Evolutionary conservation across 2,329 filamentous ascomycete species (phyloP), one percentile per base, ranked within the genome.

Genomic region (Colletotrichum tabaci): DNA sequence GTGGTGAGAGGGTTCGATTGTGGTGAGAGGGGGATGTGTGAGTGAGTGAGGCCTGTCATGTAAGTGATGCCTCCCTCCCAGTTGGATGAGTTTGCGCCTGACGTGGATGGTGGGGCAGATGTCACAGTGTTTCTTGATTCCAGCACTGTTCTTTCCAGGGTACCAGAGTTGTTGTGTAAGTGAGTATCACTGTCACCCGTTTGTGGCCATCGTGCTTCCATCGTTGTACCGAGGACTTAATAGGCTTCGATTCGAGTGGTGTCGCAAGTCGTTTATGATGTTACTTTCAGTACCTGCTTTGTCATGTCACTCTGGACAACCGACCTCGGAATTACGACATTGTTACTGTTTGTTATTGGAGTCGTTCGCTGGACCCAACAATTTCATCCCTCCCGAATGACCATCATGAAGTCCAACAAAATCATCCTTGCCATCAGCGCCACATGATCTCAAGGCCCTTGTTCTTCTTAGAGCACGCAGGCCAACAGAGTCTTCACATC

Each of bases 21-120:
- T 52, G 12, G 21, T 26, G 9, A 38, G 35, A 38, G 10, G 35
- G 35, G 35, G 9, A 9, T 38, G 35, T 38, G 35, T 38, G 35
- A 35, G 30, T 35, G 30, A 35, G 49, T 26, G 49, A 52, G 47
- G n/a, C 47, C 12, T 42, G 18, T 52, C 53, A 44, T 61, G 64
- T 60, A 61, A 66, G 55, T 66, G 64, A 66, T 38, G 40, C n/a
- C 38, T 40, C 16, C n/a, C 38, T 40, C 16, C 30, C 6, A 15
- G 18, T 40, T 23, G 35, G 53, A 42, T 3, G 53, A 57, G 40
- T 57, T 57, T 42, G 53, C 55, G 16, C 55, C 23, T 42, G 38
- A 42, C 13, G 55, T 57, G 55, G 35, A 42, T 57, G 55, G 53
- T 57, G 55, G 55, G 55, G 53, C 35, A 40, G 12, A 13, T 2